These are phyloP conservation scores for Candida pseudoviswanathii DNA, from an alignment of 1,139 yeast genomes.

Conservation along the genomic window DNA sequence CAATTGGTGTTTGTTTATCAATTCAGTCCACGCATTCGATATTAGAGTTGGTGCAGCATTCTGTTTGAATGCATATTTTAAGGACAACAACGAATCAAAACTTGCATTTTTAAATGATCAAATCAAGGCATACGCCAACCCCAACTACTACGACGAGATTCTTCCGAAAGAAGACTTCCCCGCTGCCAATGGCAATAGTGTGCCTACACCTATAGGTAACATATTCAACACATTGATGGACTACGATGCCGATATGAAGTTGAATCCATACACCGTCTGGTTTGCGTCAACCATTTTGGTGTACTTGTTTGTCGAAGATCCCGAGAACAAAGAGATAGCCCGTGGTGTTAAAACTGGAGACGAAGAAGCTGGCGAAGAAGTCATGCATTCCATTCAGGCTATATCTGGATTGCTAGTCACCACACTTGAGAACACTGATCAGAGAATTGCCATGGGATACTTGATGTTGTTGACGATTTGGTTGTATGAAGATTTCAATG, in stretches of 20 bases:
- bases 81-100: constrained; percentile 65
- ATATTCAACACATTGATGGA: constrained; percentile 71
- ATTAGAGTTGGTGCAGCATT: constrained; percentile 71
- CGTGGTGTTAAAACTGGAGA: constrained; percentile 66
- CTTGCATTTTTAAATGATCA: constrained; percentile 66
- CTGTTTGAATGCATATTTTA: constrained; percentile 69
- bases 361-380: constrained; percentile 70
- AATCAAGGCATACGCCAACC: constrained; percentile 46
- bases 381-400: constrained; percentile 74
- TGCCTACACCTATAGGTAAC: constrained; percentile 45
- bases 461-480: constrained; percentile 73
- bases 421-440: constrained; percentile 64
- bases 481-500: constrained; percentile 76
- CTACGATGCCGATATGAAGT: constrained; percentile 71
- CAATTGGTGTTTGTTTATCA: constrained; percentile 78
- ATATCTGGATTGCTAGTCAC: constrained; percentile 75
- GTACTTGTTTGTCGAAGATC: constrained; percentile 62
- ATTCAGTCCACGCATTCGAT: constrained; percentile 84
- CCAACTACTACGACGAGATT: constrained; percentile 20
- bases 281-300: constrained; percentile 73
- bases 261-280: constrained; percentile 89
- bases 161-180: constrained; percentile 11
- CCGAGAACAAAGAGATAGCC: constrained; percentile 54
- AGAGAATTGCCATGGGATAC: constrained; percentile 78
- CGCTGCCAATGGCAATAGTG: constrained; percentile 12